Percentiles rank a stretch among this genome's conserved stretches.
Evolutionary conservation across 2,329 filamentous ascomycete species (phyloP).

Genomic region (Hymenoscyphus linearis): DNA sequence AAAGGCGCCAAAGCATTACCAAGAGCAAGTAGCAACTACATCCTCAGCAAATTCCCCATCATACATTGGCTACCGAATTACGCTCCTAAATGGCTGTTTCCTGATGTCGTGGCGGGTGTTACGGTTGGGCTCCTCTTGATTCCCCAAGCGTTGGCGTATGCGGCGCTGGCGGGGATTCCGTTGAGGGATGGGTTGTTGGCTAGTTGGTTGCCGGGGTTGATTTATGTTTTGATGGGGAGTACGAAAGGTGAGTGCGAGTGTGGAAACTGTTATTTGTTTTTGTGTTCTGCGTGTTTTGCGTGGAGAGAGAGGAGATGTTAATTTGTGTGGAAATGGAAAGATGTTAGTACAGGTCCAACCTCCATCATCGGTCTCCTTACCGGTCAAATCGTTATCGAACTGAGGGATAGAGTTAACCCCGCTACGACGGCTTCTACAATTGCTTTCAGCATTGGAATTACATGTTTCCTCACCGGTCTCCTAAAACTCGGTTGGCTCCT

Average conservation of each 20-base stretch:
- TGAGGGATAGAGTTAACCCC: conserved; percentile 42
- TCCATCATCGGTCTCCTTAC: conserved; percentile 61
- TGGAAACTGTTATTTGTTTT: no score
- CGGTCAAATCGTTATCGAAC: conserved; percentile 52
- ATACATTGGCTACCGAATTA: conserved; percentile 57
- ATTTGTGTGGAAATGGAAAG: conserved; percentile 37
- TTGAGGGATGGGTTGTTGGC: conserved; percentile 57
- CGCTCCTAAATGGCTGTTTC: conserved; percentile 53
- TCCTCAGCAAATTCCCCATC: conserved; percentile 56
- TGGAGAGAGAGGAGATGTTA: conserved; percentile 34
- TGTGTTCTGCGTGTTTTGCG: no score
- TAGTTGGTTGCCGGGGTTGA: conserved; percentile 50
- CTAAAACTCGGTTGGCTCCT: conserved; percentile 60
- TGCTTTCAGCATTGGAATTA: conserved; percentile 59
- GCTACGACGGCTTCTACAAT: conserved; percentile 56
- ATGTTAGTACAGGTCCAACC: conserved; percentile 42
- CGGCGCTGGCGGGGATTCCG: conserved; percentile 56
- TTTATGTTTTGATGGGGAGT: conserved; percentile 56
- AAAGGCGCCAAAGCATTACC: conserved; percentile 7
- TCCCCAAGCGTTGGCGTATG: conserved; percentile 55
- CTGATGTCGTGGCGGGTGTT: conserved; percentile 56
- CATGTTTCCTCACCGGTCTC: conserved; percentile 53
- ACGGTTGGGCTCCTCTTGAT: conserved; percentile 57
- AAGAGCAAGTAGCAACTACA: conserved; percentile 47
- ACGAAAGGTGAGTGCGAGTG: conserved; percentile 52